Conservation (phyloP, 108 stramenopile species). For the Pseudonitzschia multiseries region DNA sequence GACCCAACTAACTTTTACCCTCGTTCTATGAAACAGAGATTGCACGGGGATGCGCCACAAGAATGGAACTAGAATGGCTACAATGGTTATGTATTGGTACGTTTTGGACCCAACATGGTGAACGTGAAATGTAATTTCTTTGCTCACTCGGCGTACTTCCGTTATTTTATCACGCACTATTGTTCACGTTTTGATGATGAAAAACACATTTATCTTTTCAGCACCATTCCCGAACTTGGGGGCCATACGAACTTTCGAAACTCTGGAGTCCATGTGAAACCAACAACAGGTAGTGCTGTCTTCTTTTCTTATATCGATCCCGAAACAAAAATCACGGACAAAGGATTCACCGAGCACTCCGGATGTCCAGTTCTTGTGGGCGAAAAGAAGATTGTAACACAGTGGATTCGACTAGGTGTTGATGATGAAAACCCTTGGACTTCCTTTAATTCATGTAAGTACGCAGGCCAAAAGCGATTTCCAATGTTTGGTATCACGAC, state of each 20-base stretch:
- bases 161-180: background rate
- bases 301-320: slow-evolving; percentile 92
- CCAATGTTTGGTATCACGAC: background rate
- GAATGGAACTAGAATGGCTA: slow-evolving; percentile 85
- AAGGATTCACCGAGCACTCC: slow-evolving; percentile 77
- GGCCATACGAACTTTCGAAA: slow-evolving; percentile 93
- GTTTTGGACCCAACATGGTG: background rate
- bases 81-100: slow-evolving; percentile 91
- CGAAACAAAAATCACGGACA: slow-evolving; percentile 65
- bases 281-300: slow-evolving; percentile 68
- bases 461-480: background rate
- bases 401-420: slow-evolving; percentile 95
- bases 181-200: background rate
- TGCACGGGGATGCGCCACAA: slow-evolving; percentile 70
- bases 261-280: slow-evolving; percentile 78
- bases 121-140: background rate
- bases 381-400: slow-evolving; percentile 94
- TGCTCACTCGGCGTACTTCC: background rate
- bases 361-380: slow-evolving; percentile 93
- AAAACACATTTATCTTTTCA: no score
- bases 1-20: no score
- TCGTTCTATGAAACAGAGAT: slow-evolving; percentile 13
- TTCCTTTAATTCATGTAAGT: slow-evolving; percentile 66
- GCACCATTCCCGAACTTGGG: slow-evolving; percentile 66
- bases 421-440: slow-evolving; percentile 83